Evolutionary conservation across 2,329 filamentous ascomycete species (phyloP).

Genomic region (Escovopsis sp.): DNA sequence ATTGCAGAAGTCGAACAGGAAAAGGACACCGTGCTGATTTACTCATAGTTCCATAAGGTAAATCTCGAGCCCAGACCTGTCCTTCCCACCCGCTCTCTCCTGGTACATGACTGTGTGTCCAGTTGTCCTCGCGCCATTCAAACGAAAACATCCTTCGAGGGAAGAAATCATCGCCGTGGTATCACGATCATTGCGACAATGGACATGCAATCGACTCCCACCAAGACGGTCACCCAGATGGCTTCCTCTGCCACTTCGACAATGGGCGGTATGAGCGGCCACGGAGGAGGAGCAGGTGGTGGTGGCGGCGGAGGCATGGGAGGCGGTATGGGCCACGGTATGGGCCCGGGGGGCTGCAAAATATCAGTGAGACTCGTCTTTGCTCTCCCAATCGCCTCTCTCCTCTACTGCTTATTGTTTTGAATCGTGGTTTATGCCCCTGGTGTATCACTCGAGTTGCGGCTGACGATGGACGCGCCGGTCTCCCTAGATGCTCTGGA

Average conservation of each 20-base stretch:
- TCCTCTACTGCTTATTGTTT: background rate
- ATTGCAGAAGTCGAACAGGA: too few relatives aligned
- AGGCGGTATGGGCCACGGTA: conserved; percentile 7
- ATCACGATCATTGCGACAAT: background rate
- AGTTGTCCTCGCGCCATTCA: too few relatives aligned
- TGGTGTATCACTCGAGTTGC: too few relatives aligned
- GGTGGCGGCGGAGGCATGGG: conserved; percentile 5
- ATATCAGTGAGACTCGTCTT: conserved; percentile 16
- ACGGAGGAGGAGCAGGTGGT: conserved; percentile 5
- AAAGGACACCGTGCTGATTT: too few relatives aligned
- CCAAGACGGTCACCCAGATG: conserved; percentile 4
- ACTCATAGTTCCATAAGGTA: too few relatives aligned
- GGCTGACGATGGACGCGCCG: background rate
- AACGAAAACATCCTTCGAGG: too few relatives aligned
- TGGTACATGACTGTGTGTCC: too few relatives aligned
- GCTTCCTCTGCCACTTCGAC: background rate
- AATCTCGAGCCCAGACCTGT: too few relatives aligned
- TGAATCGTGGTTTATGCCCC: background rate
- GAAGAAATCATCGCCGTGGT: too few relatives aligned
- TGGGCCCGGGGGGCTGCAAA: conserved; percentile 23
- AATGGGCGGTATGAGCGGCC: background rate
- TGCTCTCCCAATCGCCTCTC: background rate
- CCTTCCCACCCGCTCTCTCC: too few relatives aligned
- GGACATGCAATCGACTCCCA: background rate
- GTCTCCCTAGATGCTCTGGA: conserved; percentile 55